Percentiles rank a stretch among this genome's conserved stretches.
phyloP scores from a whole-genome alignment of 2,329 filamentous ascomycete genomes.

The Pseudocercospora vitis region DNA sequence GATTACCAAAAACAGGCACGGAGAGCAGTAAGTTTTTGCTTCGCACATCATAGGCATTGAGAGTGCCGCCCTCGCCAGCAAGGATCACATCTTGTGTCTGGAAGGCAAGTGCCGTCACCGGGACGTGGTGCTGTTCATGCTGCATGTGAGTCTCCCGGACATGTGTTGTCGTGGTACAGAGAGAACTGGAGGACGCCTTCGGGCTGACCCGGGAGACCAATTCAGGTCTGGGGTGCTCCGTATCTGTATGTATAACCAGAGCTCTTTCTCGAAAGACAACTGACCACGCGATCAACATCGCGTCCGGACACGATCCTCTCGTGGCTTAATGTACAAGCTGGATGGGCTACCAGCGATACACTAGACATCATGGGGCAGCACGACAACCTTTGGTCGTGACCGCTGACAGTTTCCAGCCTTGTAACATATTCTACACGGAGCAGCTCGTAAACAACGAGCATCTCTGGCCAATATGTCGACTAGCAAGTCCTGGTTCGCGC shows the following conservation, averaged over 20 bases:
- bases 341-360: no score
- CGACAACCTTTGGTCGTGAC: no score
- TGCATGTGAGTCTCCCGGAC: conserved; percentile 24
- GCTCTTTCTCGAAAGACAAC: neutral
- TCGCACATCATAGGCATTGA: conserved; percentile 41
- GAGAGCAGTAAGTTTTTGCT: conserved; percentile 31
- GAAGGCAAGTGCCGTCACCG: conserved; percentile 48
- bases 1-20: conserved; percentile 61
- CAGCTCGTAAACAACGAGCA: neutral
- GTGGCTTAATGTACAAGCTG: neutral
- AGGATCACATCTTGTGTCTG: conserved; percentile 40
- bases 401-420: no score
- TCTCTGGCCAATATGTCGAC: conserved; percentile 14
- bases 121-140: conserved; percentile 39
- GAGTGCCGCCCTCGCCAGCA: conserved; percentile 45
- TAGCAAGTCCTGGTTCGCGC: conserved; percentile 34
- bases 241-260: neutral
- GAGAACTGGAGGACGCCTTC: no score
- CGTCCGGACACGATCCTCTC: neutral
- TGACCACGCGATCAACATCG: conserved; percentile 3
- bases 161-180: no score
- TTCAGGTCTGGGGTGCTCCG: conserved; percentile 1
- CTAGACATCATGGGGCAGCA: no score
- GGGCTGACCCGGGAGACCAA: no score
- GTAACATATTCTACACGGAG: neutral